Conservation (phyloP, 2,329 filamentous ascomycete genomes). For the Fonsecaea monophora region DNA sequence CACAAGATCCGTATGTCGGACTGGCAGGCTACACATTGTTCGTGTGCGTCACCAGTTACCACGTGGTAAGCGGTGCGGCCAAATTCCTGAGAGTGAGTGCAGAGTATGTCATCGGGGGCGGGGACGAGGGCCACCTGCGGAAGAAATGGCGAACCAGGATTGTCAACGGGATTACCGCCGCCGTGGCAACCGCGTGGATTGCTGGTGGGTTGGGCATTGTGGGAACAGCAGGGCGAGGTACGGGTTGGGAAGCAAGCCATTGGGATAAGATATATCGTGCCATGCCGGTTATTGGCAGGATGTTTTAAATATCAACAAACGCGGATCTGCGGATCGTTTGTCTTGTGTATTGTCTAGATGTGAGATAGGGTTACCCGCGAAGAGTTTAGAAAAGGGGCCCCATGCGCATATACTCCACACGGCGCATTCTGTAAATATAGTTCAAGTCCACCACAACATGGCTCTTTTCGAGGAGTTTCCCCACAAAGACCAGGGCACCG, state of each 20-base stretch:
- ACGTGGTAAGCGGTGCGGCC: constrained; percentile 85
- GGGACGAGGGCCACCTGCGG: constrained; percentile 46
- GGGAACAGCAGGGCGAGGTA: constrained; percentile 70
- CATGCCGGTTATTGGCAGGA: constrained; percentile 64
- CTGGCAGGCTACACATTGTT: constrained; percentile 73
- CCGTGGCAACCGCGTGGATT: constrained; percentile 74
- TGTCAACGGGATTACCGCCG: constrained; percentile 69
- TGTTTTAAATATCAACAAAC: constrained; percentile 48
- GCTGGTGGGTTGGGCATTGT: constrained; percentile 80
- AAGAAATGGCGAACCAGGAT: constrained; percentile 72
- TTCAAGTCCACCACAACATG: background rate
- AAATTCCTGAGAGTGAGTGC: constrained; percentile 76
- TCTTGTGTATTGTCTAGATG: background rate
- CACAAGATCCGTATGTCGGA: constrained; percentile 70
- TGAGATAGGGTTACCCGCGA: background rate
- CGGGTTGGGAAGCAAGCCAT: constrained; percentile 79
- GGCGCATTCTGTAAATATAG: background rate
- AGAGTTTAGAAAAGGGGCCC: background rate
- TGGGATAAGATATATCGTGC: constrained; percentile 77
- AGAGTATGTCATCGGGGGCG: constrained; percentile 56
- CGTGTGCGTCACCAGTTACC: constrained; percentile 71
- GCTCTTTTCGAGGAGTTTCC: background rate
- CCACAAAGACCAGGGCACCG: background rate
- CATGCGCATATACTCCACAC: background rate
- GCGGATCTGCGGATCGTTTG: background rate